Evolutionary conservation across 352 stramenopile species (phyloP).

Genomic region (Phytopythium boreale): DNA sequence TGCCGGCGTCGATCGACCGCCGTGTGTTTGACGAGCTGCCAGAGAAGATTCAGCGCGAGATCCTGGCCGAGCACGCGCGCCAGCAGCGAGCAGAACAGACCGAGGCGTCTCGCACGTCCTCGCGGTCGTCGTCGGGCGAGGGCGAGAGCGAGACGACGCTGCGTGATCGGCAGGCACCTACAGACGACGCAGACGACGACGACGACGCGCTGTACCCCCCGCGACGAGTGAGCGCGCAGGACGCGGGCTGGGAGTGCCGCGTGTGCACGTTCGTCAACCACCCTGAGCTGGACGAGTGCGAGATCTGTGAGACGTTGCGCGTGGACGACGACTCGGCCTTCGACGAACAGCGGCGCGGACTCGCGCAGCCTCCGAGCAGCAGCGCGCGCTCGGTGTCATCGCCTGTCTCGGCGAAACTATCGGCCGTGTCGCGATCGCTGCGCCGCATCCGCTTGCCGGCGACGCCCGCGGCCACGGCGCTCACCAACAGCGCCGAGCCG

Average conservation of each 20-base stretch:
- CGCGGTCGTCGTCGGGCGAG: not conserved
- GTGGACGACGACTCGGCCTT: conserved; percentile 19
- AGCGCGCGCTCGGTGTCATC: conserved; percentile 8
- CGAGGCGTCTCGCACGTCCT: not conserved
- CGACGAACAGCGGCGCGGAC: conserved; percentile 17
- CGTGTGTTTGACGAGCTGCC: conserved; percentile 53
- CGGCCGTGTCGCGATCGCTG: conserved; percentile 37
- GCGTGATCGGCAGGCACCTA: not conserved
- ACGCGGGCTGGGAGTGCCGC: conserved; percentile 48
- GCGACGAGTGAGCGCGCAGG: conserved; percentile 3
- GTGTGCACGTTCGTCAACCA: conserved; percentile 86
- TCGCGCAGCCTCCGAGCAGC: conserved; percentile 14
- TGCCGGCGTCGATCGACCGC: conserved; percentile 32
- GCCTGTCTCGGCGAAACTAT: conserved; percentile 5
- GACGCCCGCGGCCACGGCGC: conserved; percentile 37
- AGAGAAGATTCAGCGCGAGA: conserved; percentile 51
- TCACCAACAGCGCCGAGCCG: conserved; percentile 58
- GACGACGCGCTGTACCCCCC: not conserved
- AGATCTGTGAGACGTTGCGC: conserved; percentile 65
- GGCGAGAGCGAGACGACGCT: conserved; percentile 1
- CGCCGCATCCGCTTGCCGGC: conserved; percentile 41
- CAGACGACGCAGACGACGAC: not conserved
- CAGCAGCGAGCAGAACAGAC: not conserved
- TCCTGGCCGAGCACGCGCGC: conserved; percentile 14
- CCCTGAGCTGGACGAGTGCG: conserved; percentile 52